phyloP scores from a whole-genome alignment of 352 stramenopile species.

The Blastocystis sp. region DNA sequence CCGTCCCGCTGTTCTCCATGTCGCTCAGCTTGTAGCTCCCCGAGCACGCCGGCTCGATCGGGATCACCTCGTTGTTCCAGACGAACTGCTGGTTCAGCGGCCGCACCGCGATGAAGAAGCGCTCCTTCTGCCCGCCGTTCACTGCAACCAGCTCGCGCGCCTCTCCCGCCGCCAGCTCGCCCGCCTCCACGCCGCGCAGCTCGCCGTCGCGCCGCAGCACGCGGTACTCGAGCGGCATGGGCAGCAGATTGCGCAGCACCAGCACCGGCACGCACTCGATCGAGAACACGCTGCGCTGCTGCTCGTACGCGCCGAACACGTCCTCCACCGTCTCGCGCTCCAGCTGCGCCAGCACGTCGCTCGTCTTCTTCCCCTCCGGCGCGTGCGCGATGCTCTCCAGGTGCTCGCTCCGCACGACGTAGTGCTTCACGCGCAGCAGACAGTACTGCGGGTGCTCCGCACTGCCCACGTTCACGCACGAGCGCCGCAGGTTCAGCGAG shows the following conservation, averaged over 20 bases:
- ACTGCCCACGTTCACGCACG: slow-evolving; percentile 29
- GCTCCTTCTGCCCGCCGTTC: background rate
- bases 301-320: background rate
- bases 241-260: slow-evolving; percentile 41
- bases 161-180: slow-evolving; percentile 10
- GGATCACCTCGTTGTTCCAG: slow-evolving; percentile 22
- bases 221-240: slow-evolving; percentile 39
- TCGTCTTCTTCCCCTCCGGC: background rate
- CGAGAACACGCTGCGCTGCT: background rate
- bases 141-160: slow-evolving; percentile 5
- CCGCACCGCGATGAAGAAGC: slow-evolving; percentile 2
- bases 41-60: slow-evolving; percentile 9
- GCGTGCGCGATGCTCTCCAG: background rate
- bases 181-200: background rate
- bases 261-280: slow-evolving; percentile 21
- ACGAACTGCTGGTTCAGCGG: slow-evolving; percentile 27
- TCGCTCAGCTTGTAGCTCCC: slow-evolving; percentile 19
- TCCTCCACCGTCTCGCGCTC: slow-evolving; percentile 1
- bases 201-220: background rate
- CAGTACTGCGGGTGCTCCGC: slow-evolving; percentile 14
- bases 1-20: slow-evolving; percentile 15
- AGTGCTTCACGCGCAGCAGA: background rate
- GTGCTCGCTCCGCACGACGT: background rate
- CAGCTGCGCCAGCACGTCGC: background rate
- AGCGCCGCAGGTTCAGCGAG: slow-evolving; percentile 31